Conservation (phyloP, 441 rosid genomes). For the Erodium trifolium region DNA sequence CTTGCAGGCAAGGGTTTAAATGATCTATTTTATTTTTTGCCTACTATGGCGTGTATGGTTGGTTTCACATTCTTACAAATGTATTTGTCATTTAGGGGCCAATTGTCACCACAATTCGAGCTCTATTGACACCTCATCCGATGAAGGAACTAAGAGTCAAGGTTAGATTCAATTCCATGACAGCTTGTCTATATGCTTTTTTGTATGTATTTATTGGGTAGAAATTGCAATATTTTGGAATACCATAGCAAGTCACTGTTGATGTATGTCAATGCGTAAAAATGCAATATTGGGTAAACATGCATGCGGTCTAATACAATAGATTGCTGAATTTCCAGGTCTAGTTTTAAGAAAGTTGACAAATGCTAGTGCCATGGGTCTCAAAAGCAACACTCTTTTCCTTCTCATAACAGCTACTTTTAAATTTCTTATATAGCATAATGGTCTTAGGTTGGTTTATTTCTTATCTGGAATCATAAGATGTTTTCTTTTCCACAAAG, state of each 20-base stretch:
- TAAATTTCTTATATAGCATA: no score
- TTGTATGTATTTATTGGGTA: slow-evolving; percentile 5
- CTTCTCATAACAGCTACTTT: no score
- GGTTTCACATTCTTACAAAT: slow-evolving; percentile 15
- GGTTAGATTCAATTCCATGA: slow-evolving; percentile 33
- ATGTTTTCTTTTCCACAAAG: neutral
- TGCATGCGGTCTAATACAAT: neutral
- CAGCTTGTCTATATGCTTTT: neutral
- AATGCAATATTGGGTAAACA: no score
- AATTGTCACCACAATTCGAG: slow-evolving; percentile 77
- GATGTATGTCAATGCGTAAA: neutral
- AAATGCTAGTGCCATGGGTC: neutral
- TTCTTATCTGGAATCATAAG: neutral
- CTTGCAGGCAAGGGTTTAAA: slow-evolving; percentile 60
- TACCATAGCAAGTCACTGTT: neutral
- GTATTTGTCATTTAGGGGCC: slow-evolving; percentile 52
- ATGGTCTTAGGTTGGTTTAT: neutral
- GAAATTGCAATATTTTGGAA: neutral
- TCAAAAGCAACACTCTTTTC: neutral
- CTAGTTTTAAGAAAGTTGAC: neutral
- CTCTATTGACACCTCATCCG: slow-evolving; percentile 89
- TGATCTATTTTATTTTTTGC: neutral
- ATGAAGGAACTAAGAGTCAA: slow-evolving; percentile 96
- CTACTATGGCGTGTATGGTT: slow-evolving; percentile 13
- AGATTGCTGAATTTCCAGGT: neutral